phyloP scores from a whole-genome alignment of 768 basidiomycete species.

The Boletus huronensis region DNA sequence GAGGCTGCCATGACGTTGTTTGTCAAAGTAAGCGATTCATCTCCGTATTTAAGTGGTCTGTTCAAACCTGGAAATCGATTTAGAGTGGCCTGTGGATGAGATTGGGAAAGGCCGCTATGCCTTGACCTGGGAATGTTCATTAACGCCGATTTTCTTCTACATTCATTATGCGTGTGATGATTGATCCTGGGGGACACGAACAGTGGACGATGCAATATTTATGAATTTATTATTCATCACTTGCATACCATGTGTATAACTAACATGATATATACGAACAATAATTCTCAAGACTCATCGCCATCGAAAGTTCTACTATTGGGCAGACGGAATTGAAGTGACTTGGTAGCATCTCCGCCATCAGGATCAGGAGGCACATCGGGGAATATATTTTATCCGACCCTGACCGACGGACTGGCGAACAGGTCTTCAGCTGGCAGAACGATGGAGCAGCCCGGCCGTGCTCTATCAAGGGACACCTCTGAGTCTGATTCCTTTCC shows the following conservation, averaged over 20 bases:
- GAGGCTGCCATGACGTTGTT: constrained; percentile 61
- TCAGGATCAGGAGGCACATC: neutral
- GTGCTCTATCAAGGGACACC: constrained; percentile 5
- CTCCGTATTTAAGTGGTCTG: constrained; percentile 1
- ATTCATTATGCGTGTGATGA: neutral
- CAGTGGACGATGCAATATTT: constrained; percentile 4
- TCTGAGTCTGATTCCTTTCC: neutral
- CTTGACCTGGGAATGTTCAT: constrained; percentile 7
- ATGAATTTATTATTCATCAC: constrained; percentile 14
- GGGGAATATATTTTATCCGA: constrained; percentile 7
- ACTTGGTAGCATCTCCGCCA: neutral
- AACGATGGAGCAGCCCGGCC: constrained; percentile 2
- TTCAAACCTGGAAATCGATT: constrained; percentile 1
- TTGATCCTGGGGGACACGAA: neutral
- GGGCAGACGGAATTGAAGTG: neutral
- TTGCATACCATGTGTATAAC: constrained; percentile 7
- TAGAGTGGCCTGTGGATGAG: constrained; percentile 62
- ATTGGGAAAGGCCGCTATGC: constrained; percentile 31
- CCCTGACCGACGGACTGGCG: constrained; percentile 11
- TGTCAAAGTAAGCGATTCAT: constrained; percentile 49
- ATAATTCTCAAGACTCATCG: neutral
- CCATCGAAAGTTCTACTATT: neutral
- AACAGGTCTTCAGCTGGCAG: no score
- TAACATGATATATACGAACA: neutral
- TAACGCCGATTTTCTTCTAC: neutral